phyloP scores from a whole-genome alignment of 2,329 filamentous ascomycete species.

The Didymosphaeria variabile region DNA sequence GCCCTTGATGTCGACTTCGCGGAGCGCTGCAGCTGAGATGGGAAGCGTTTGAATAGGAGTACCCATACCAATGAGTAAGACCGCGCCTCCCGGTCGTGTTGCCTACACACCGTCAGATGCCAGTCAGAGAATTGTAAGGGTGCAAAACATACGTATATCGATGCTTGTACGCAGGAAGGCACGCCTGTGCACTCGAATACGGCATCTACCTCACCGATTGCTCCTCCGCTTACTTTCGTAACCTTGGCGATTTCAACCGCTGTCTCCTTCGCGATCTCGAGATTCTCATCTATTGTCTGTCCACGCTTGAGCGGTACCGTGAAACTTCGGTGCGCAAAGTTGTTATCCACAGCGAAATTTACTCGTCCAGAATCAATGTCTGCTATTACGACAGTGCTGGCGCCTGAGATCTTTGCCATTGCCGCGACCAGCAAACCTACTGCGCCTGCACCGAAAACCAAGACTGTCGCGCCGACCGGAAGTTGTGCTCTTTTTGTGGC shows the following conservation, averaged over 20 bases:
- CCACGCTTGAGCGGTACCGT: slow-evolving; percentile 58
- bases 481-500: slow-evolving; percentile 64
- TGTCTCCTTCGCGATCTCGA: slow-evolving; percentile 61
- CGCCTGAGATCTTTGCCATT: slow-evolving; percentile 63
- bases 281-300: slow-evolving; percentile 62
- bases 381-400: slow-evolving; percentile 65
- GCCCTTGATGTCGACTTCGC: slow-evolving; percentile 80
- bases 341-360: slow-evolving; percentile 62
- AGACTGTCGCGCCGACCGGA: slow-evolving; percentile 57
- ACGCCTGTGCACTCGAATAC: slow-evolving; percentile 83
- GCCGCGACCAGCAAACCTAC: slow-evolving; percentile 68
- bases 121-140: not conserved
- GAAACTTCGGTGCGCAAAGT: slow-evolving; percentile 58
- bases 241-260: slow-evolving; percentile 55
- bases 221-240: slow-evolving; percentile 38
- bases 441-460: slow-evolving; percentile 69
- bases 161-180: slow-evolving; percentile 76
- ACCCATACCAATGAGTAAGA: slow-evolving; percentile 83
- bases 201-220: slow-evolving; percentile 68
- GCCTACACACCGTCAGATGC: slow-evolving; percentile 48
- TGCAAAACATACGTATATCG: slow-evolving; percentile 66
- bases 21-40: slow-evolving; percentile 74
- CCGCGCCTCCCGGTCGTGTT: slow-evolving; percentile 73
- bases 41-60: slow-evolving; percentile 78
- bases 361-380: slow-evolving; percentile 68